Evolutionary conservation across 2,329 filamentous ascomycete species (phyloP), one percentile per base, ranked within the genome.

Genomic region (Fulvia fulva): DNA sequence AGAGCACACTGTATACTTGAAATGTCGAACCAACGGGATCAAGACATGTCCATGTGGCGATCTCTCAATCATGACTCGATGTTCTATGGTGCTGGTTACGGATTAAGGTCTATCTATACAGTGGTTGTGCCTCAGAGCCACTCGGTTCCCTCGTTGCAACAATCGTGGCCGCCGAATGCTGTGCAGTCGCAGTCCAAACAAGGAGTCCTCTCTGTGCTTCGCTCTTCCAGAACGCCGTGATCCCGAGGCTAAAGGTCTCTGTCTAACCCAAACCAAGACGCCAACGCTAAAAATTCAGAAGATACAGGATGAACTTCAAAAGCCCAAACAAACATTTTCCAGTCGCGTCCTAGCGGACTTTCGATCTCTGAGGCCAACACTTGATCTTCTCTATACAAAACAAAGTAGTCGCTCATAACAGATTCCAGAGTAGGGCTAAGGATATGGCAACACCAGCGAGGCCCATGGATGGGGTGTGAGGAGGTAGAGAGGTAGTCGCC

Each of bases 371-470:
- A 63, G 63, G 66, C 66, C 65, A 66, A 64, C 64, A 61, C 64
- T 67, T 67, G 64, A 67, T 66, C 64, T 61, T 57, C 53, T 54
- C 44, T 53, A 63, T 32, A 32, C 61, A 51, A 51, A 52, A 23
- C 44, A 51, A 44, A 30, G 9, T 14, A n/a, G 14, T 49, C 30
- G 28, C 47, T 54, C 22, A 54, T 37, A 51, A 11, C 34, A 46
- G 16, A 37, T 23, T 50, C 32, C 57, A 46, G 16, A 55, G 32
- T 22, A 63, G 22, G 21, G 56, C 25, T 19, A 59, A 34, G 12
- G 54, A 11, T 8, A 58, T 43, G 32, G 56, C 19, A 37, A 51
- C 37, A 6, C 26, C 44, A 26, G 34, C 51, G 46, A 54, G 22
- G 44, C 23, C 30, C 19, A 19, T 43, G 26, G 23, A 32, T 32